Base-by-base conservation (phyloP, 2,329 filamentous ascomycete genomes). In the Neonectria faginata region DNA sequence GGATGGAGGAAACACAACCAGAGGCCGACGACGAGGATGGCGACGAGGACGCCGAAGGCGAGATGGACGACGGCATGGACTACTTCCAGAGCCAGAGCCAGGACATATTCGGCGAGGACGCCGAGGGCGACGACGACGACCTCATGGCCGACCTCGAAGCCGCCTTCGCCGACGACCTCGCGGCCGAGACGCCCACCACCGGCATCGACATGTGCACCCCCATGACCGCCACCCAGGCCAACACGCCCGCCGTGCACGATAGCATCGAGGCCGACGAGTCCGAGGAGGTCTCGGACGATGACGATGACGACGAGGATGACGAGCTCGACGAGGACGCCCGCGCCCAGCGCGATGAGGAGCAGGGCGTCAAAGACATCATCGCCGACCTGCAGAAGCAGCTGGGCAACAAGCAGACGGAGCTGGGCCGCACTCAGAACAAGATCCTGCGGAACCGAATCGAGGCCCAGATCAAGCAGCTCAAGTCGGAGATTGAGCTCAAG, bases 61-160 rank as follows among this genome's bases (percentile, higher is more conserved):
- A 83, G 65, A 73, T 79, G n/a, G 81, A 84, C 53, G 81, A 81
- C n/a, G 77, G 77, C 63, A 72, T 76, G 69, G 79, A 77, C 56
- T 82, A 82, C 69, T 79, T 80, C 71, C 76, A 74, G 53, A 70
- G 66, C 42, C 72, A 74, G 27, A 70, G 66, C 42, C 72, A 74
- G 29, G 75, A 73, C 31, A 60, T 70, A 25, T 73, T 77, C 48
- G 75, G 74, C 27, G 77, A 78, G n/a, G 79, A 76, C 6, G 29
- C 60, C 76, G 78, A 41, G 2, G 58, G 82, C 73, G 65, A 84
- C 72, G 77, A 88, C 78, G 61, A 82, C 77, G 77, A 87, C 70
- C 74, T 88, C 76, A 81, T 89, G 76, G 81, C 83, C 75, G 77
- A 88, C 72, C 79, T 91, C 71, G 78, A 90, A 68, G 77, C 87